phyloP scores from a whole-genome alignment of 164 flowering plant genomes.

The Cinnamomum chago region DNA sequence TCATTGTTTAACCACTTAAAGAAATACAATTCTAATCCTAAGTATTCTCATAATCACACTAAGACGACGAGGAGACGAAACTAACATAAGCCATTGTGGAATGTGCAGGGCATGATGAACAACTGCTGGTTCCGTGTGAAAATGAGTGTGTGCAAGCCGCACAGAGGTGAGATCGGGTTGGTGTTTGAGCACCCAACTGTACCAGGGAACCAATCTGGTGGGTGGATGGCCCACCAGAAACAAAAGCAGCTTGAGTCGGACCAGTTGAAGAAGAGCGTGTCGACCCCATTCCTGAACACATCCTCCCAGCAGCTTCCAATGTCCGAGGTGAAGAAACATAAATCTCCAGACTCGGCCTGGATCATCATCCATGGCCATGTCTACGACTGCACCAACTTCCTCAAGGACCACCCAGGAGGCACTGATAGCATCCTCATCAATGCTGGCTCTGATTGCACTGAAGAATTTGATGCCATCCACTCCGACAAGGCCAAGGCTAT shows the following conservation, averaged over 20 bases:
- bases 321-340: slow-evolving; percentile 73
- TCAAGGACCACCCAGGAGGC: slow-evolving; percentile 93
- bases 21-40: too few species aligned
- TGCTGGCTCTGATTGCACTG: slow-evolving; percentile 92
- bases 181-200: slow-evolving; percentile 88
- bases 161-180: slow-evolving; percentile 79
- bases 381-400: slow-evolving; percentile 83
- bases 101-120: slow-evolving; percentile 93
- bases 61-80: too few species aligned
- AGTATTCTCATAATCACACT: too few species aligned
- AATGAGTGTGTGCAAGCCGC: slow-evolving; percentile 64
- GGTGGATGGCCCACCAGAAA: slow-evolving; percentile 81
- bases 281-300: slow-evolving; percentile 83
- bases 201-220: slow-evolving; percentile 85
- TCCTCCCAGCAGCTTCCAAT: slow-evolving; percentile 38
- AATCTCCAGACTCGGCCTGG: slow-evolving; percentile 78
- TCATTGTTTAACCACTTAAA: too few species aligned
- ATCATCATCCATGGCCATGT: slow-evolving; percentile 87
- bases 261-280: slow-evolving; percentile 62
- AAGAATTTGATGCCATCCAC: slow-evolving; percentile 95
- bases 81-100: too few species aligned
- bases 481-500: slow-evolving; percentile 85
- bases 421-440: slow-evolving; percentile 92
- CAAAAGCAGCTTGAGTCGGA: slow-evolving; percentile 40
- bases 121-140: slow-evolving; percentile 94